Conservation (phyloP, 176 grass and related monocot species). For the Puya raimondii region DNA sequence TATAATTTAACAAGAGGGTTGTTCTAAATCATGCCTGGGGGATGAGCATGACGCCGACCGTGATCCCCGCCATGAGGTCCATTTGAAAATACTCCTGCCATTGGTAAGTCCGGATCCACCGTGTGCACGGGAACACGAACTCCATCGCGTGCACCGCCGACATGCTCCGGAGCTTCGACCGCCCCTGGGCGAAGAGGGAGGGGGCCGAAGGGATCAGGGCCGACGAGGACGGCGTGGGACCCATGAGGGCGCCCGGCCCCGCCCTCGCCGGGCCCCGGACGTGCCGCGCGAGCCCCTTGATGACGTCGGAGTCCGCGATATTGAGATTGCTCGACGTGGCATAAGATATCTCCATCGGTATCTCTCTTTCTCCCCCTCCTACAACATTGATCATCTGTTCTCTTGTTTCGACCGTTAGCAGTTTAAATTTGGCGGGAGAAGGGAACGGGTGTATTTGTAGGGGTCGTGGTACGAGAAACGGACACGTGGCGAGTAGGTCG, state of each 20-base stretch:
- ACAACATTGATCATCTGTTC: neutral
- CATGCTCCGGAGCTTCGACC: constrained; percentile 4
- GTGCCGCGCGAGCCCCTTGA: neutral
- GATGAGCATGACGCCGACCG: constrained; percentile 16
- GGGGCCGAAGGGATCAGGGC: neutral
- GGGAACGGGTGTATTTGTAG: neutral
- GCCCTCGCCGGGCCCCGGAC: neutral
- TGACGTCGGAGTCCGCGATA: neutral
- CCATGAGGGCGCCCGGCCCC: neutral
- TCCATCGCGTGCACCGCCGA: constrained; percentile 1
- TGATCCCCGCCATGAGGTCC: constrained; percentile 13
- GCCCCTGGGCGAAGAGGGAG: neutral
- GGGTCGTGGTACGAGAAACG: too few relatives aligned
- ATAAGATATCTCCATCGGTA: constrained; percentile 8
- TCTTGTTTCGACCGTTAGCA: neutral
- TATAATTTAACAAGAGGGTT: too few relatives aligned
- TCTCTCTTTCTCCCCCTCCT: neutral
- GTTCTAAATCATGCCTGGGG: neutral
- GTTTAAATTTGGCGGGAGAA: constrained; percentile 1
- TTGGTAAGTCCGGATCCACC: constrained; percentile 6
- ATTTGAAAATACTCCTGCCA: neutral
- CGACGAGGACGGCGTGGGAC: neutral
- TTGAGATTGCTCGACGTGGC: constrained; percentile 10
- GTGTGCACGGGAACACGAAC: neutral
- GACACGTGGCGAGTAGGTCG: neutral